Percentiles rank a stretch among this genome's conserved stretches.
Evolutionary conservation across 345 rosid genomes (phyloP).

Genomic region (Syzygium aqueum): DNA sequence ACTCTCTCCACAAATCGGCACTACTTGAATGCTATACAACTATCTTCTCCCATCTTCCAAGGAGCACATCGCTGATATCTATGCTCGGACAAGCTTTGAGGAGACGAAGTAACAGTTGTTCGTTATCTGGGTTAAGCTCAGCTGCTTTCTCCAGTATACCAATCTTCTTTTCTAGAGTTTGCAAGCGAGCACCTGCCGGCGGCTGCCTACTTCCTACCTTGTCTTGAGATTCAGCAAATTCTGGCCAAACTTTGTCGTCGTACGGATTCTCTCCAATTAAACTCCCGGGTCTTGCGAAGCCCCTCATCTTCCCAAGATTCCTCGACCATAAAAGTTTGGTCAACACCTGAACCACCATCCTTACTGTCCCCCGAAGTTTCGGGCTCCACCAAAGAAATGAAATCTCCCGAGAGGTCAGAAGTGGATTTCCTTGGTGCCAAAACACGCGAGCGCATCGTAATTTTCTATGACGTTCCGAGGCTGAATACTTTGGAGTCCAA

Average conservation of each 20-base stretch:
- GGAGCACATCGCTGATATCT: slow-evolving; percentile 63
- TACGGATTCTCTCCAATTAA: slow-evolving; percentile 68
- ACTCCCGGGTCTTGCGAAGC: slow-evolving; percentile 66
- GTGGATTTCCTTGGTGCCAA: slow-evolving; percentile 25
- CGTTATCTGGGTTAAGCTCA: slow-evolving; percentile 83
- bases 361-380: slow-evolving; percentile 17
- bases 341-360: slow-evolving; percentile 14
- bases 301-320: slow-evolving; percentile 96
- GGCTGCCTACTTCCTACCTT: slow-evolving; percentile 60
- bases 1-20: slow-evolving; percentile 80
- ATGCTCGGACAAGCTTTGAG: slow-evolving; percentile 74
- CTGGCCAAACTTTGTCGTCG: slow-evolving; percentile 78
- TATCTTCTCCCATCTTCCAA: slow-evolving; percentile 78
- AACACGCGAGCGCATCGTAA: slow-evolving; percentile 43
- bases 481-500: slow-evolving; percentile 77
- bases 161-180: slow-evolving; percentile 92
- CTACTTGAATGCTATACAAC: slow-evolving; percentile 66
- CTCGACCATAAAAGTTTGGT: slow-evolving; percentile 25
- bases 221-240: slow-evolving; percentile 81
- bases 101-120: slow-evolving; percentile 64
- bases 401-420: slow-evolving; percentile 23
- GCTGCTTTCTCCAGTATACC: slow-evolving; percentile 87
- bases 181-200: slow-evolving; percentile 79
- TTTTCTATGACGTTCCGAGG: slow-evolving; percentile 51
- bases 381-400: slow-evolving; percentile 50